Evolutionary conservation across 2,329 filamentous ascomycete genomes (phyloP), one percentile per base, ranked within the genome.

Genomic region (Epichloe scottii): DNA sequence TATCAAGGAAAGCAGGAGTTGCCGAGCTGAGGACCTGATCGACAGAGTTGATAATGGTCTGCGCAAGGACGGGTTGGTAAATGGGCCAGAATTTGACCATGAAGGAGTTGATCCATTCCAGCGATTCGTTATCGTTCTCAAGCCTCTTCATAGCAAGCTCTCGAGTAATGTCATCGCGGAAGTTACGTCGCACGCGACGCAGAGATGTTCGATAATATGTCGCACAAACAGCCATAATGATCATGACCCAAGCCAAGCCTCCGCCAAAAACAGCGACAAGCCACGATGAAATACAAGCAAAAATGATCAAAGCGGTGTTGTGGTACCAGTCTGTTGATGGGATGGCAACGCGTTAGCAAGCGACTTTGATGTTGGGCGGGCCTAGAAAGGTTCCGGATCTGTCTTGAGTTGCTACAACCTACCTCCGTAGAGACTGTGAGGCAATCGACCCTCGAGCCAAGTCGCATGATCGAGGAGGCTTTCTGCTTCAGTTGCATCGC

Each of bases 101-200:
- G 71, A 98, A 98, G 60, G 89, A 95, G 75, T 98, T 98, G 68
- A 98, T 97, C 93, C 93, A 98, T 68, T 98, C 93, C 46, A 98
- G 74, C 51, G 87, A 93, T 69, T 98, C 93, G 26, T 82, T 82
- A 59, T 98, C 93, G 8, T 83, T 93, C 60, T 97, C 93, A 50
- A 98, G 74, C 61, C 79, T 87, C 67, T 84, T 85, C 68, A 96
- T 87, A 12, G 85, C 84, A 75, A 96, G 77, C 67, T 96, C 90
- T 50, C 93, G 84, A 54, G 84, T 85, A 58, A 98, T 79, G 63
- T 98, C 93, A 69, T 98, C 93, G 53, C 91, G 84, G 68, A 95
- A 95, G 67, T 98, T 98, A 59, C 93, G 84, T 59, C 93, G 85
- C 54, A 97, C 89, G 56, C 93, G 84, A 57, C 91, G 88, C 57